These are phyloP conservation scores for Paxillus rubicundulus DNA, from an alignment of 768 basidiomycete species.

Conservation along the genomic window DNA sequence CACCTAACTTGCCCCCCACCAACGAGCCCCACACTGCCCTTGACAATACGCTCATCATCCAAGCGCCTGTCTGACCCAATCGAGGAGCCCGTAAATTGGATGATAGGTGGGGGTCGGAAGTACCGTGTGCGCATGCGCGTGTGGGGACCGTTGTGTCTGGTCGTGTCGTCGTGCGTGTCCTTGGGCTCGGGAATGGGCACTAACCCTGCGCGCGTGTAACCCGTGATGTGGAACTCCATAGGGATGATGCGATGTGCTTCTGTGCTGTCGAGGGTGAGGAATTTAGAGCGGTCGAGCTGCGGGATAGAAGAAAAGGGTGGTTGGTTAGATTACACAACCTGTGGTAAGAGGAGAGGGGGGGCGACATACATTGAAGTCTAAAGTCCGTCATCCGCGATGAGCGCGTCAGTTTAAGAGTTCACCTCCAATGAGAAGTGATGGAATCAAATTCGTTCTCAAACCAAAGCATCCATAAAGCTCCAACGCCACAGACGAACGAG, in stretches of 20 bases:
- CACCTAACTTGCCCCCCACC: constrained; percentile 51
- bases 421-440: not conserved
- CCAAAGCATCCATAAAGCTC: no score
- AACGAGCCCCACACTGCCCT: constrained; percentile 48
- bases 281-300: constrained; percentile 28
- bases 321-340: not conserved
- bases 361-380: constrained; percentile 25
- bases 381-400: not conserved
- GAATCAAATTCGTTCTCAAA: no score
- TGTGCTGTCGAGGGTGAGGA: constrained; percentile 29
- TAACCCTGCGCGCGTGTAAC: constrained; percentile 33
- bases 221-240: constrained; percentile 42
- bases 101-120: constrained; percentile 43
- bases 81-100: constrained; percentile 48
- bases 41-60: constrained; percentile 34
- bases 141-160: not conserved
- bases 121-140: constrained; percentile 18
- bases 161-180: constrained; percentile 4
- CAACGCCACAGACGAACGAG: no score
- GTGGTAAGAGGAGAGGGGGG: not conserved
- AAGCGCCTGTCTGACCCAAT: constrained; percentile 36
- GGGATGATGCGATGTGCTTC: constrained; percentile 57
- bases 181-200: constrained; percentile 17
- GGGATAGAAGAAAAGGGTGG: not conserved
- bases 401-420: not conserved